Percentiles rank a stretch among this genome's conserved stretches.
phyloP scores from a whole-genome alignment of 257 asterid species.

The Gardenia jasminoides region DNA sequence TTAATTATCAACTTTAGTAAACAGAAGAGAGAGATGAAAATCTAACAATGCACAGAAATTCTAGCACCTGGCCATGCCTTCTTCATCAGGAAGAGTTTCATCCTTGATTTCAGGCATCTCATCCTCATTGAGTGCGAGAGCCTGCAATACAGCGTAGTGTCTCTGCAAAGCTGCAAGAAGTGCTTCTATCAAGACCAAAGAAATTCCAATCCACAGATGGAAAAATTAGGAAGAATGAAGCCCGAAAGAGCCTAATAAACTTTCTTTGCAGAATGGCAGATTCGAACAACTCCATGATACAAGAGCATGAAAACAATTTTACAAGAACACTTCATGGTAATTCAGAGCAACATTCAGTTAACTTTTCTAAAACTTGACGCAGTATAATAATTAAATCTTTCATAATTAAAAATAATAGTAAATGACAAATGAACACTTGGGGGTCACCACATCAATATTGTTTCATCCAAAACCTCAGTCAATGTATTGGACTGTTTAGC shows the following conservation, averaged over 20 bases:
- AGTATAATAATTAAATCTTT: neutral
- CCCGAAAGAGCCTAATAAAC: neutral
- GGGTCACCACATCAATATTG: neutral
- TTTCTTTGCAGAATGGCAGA: neutral
- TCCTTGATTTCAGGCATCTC: constrained; percentile 91
- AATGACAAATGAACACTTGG: neutral
- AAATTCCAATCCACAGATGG: neutral
- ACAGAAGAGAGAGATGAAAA: neutral
- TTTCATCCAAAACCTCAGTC: neutral
- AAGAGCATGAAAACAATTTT: too few species aligned
- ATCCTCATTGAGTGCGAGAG: constrained; percentile 93
- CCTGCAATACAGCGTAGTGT: constrained; percentile 92
- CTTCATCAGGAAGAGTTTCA: constrained; percentile 97
- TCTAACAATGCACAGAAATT: neutral
- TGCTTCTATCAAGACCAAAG: constrained; percentile 7
- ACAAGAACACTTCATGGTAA: neutral
- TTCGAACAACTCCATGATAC: neutral
- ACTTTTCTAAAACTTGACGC: neutral
- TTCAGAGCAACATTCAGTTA: neutral
- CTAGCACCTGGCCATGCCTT: constrained; percentile 78
- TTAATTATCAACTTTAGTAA: neutral
- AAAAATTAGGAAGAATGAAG: neutral
- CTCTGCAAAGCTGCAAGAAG: constrained; percentile 83
- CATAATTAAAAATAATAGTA: neutral
- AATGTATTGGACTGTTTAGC: neutral